Conservation (phyloP, 2,329 filamentous ascomycete species). For the Metarhizium anisopliae region DNA sequence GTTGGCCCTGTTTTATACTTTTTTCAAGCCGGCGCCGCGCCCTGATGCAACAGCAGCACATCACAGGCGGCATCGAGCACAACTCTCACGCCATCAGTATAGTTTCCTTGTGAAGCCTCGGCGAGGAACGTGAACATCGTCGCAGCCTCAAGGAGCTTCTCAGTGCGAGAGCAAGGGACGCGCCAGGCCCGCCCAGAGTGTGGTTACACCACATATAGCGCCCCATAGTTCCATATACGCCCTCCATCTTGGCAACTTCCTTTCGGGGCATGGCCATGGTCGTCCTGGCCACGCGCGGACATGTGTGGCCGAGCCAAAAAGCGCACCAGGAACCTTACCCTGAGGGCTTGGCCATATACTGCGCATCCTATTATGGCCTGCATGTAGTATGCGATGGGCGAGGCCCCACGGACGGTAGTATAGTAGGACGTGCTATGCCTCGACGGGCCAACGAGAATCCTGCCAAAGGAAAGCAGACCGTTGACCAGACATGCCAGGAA, state of each 20-base stretch:
- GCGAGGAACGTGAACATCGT: neutral
- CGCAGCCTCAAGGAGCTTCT: neutral
- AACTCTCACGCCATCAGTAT: neutral
- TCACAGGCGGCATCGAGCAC: too few relatives aligned
- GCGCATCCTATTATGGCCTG: neutral
- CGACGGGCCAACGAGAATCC: too few relatives aligned
- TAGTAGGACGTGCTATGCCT: too few relatives aligned
- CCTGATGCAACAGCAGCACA: too few relatives aligned
- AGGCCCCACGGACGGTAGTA: too few relatives aligned
- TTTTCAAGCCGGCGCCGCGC: too few relatives aligned
- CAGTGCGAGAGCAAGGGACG: neutral
- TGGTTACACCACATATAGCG: neutral
- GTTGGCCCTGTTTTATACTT: too few relatives aligned
- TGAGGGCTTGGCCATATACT: neutral
- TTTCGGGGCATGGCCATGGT: neutral
- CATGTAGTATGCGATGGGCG: too few relatives aligned
- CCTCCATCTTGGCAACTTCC: neutral
- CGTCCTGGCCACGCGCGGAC: neutral
- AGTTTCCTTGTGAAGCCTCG: constrained; percentile 1
- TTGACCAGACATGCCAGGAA: too few relatives aligned
- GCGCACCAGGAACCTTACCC: neutral
- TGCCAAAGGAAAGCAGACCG: too few relatives aligned
- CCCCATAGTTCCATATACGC: neutral
- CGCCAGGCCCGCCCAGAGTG: neutral
- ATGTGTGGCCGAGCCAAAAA: neutral